Percentiles rank a stretch among this genome's conserved stretches.
phyloP scores from a whole-genome alignment of 1,284 basidiomycete genomes.

The Ustilago tritici region DNA sequence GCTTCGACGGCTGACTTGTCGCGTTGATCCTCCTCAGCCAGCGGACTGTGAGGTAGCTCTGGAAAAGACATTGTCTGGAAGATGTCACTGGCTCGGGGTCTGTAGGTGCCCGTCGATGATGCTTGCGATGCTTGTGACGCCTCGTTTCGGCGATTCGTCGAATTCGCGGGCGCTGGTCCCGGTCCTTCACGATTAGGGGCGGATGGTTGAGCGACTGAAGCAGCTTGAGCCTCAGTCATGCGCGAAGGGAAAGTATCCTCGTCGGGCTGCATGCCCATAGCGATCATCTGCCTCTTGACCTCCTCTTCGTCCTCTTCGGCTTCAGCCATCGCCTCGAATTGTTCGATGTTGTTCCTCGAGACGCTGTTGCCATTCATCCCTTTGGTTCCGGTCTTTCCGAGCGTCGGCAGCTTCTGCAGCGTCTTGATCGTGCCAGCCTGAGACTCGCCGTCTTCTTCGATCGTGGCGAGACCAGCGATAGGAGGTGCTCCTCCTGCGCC shows the following conservation, averaged over 20 bases:
- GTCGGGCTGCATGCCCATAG: slow-evolving; percentile 54
- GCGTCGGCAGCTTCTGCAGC: slow-evolving; percentile 40
- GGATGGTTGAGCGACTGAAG: background rate
- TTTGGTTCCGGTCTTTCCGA: slow-evolving; percentile 42
- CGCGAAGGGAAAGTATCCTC: slow-evolving; percentile 41
- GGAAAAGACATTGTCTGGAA: slow-evolving; percentile 20
- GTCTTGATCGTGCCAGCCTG: slow-evolving; percentile 59
- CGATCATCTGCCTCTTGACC: slow-evolving; percentile 51
- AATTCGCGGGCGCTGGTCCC: slow-evolving; percentile 7
- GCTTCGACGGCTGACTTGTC: background rate
- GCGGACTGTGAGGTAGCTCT: background rate
- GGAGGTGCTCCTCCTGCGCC: slow-evolving; percentile 8
- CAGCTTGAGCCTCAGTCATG: background rate
- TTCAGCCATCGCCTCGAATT: slow-evolving; percentile 57
- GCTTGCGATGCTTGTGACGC: slow-evolving; percentile 29
- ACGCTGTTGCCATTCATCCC: slow-evolving; percentile 46
- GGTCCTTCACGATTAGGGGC: background rate
- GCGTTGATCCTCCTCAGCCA: background rate
- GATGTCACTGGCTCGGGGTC: slow-evolving; percentile 53
- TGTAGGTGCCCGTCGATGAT: slow-evolving; percentile 24
- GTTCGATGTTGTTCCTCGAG: slow-evolving; percentile 52
- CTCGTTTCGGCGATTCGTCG: slow-evolving; percentile 18
- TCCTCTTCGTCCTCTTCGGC: slow-evolving; percentile 58
- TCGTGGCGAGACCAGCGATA: slow-evolving; percentile 55
- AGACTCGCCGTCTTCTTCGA: slow-evolving; percentile 60